phyloP scores from a whole-genome alignment of 2,329 filamentous ascomycete genomes.

The Penicillium aurantiogriseum region DNA sequence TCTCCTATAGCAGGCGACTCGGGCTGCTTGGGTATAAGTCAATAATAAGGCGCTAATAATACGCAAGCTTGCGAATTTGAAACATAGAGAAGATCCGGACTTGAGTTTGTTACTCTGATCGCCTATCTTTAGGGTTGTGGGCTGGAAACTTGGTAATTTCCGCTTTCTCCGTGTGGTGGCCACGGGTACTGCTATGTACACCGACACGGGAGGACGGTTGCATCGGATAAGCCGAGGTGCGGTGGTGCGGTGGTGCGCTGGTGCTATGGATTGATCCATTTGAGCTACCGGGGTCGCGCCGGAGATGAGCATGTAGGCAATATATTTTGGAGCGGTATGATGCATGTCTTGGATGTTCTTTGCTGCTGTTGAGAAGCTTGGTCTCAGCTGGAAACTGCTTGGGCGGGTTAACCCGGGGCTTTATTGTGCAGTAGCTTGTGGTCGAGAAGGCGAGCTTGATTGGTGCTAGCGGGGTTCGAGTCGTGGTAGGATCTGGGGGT shows the following conservation, averaged over 20 bases:
- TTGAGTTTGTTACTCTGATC: not conserved
- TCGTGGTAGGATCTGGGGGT: not conserved
- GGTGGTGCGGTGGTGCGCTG: not conserved
- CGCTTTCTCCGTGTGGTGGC: not conserved
- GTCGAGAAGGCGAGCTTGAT: not conserved
- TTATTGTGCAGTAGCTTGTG: not conserved
- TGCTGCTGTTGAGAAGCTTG: not conserved
- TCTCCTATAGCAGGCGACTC: not conserved
- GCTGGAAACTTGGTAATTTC: not conserved
- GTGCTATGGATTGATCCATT: not conserved
- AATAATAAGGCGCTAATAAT: not conserved
- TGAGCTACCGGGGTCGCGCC: not conserved
- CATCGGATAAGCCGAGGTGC: not conserved
- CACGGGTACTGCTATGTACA: not conserved
- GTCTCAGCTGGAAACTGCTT: not conserved
- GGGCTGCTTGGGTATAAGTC: not conserved
- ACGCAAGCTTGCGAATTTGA: not conserved
- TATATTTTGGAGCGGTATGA: not conserved
- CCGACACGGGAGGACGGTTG: not conserved
- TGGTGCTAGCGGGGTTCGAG: not conserved
- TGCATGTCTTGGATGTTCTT: not conserved
- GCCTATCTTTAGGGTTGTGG: not conserved
- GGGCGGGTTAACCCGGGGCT: not conserved
- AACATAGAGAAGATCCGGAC: not conserved
- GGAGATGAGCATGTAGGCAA: not conserved